A percentile compares a stretch with the other conserved stretches of the same genome.
Evolutionary conservation across 2,329 filamentous ascomycete species (phyloP).

Genomic region (Fusarium cicatricum): DNA sequence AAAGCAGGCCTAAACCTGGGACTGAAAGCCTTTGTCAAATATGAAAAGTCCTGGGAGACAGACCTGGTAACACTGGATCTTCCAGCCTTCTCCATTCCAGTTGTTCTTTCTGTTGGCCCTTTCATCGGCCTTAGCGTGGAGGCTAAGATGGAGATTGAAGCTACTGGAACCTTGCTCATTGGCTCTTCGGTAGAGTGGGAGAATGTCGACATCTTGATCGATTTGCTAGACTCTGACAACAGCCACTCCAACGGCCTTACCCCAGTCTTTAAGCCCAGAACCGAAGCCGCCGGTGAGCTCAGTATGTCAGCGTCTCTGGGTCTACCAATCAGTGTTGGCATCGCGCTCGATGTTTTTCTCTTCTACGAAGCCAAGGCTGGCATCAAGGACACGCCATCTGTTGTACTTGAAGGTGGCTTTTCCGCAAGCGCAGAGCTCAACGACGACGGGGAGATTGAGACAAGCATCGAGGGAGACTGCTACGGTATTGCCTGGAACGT

Average conservation of each 20-base stretch:
- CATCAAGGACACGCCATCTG: background rate
- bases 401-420: slow-evolving; percentile 4
- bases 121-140: background rate
- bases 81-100: background rate
- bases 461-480: background rate
- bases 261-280: background rate
- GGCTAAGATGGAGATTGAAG: background rate
- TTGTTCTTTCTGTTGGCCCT: background rate
- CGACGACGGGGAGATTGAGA: background rate
- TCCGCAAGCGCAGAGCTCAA: background rate
- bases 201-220: slow-evolving; percentile 2
- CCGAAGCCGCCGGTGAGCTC: background rate
- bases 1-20: slow-evolving; percentile 6
- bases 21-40: slow-evolving; percentile 1
- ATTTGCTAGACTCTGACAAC: background rate
- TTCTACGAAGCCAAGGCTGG: background rate
- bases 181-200: slow-evolving; percentile 10
- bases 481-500: slow-evolving; percentile 17
- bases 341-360: background rate
- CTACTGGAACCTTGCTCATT: slow-evolving; percentile 3
- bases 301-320: background rate
- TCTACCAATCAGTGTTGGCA: background rate
- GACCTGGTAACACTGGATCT: background rate
- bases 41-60: slow-evolving; percentile 3
- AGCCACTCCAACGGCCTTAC: background rate